Evolutionary conservation across 1,284 basidiomycete species (phyloP), one percentile per base, ranked within the genome.

Genomic region (Termitomyces sp.): DNA sequence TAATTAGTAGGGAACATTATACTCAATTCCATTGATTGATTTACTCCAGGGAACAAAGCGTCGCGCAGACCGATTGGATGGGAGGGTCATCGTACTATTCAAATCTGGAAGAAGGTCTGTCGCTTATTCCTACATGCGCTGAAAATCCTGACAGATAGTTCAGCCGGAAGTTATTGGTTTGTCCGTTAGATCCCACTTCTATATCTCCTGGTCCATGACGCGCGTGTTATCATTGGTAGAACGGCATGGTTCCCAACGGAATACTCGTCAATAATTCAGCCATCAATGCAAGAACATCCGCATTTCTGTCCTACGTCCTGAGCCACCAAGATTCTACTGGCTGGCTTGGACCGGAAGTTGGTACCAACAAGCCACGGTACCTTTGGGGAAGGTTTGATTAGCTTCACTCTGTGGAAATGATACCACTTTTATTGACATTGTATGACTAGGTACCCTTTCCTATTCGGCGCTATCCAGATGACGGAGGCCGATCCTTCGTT

Each of bases 91-190:
- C 76, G 4, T 72, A 68, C 50, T 82, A 81, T 58, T 81, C 79
- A 11, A 71, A 66, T 54, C 61, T 81, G 19, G 79, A 81, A 67
- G 79, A 81, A 74, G 79, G 79, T 77, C 43, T 10, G 66, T 49
- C 18, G 7, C 21, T 19, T 19, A 54, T 10, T 41, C 14, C 21
- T 38, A n/a, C 2, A 42, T 21, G 11, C 48, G 16, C 34, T 18
- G 7, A 5, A 24, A 14, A 13, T 37, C 51, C 31, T 33, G 3
- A 31, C 34, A 21, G 4, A 11, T 30, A 14, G 44, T 30, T 14
- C 50, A 80, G 79, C 79, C 56, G 78, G 78, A 47, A 80, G 77
- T 59, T 82, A 81, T 57, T 81, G 78, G 79, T 81, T 80, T 77
- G 78, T 78, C 54, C 48, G 77, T 77, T 14, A 9, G 7, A 21